Base-by-base conservation (phyloP, 257 asterid genomes). In the Salvia rosmarinus region DNA sequence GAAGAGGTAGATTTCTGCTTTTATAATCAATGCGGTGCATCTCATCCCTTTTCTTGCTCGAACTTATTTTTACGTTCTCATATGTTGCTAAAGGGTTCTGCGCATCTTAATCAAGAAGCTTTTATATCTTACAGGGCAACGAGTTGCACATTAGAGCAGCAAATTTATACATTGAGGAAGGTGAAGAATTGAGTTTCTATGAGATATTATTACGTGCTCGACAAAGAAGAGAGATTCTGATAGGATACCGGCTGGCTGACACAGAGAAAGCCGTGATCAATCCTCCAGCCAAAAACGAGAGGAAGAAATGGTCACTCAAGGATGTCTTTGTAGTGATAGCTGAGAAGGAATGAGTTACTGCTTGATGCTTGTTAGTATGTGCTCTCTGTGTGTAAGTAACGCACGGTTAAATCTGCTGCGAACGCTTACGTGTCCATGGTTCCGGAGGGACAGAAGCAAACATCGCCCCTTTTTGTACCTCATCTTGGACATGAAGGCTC, bases 61-160 rank as follows among this genome's bases (percentile, higher is more conserved):
- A 52, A 52, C 47, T 40, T 20, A 42, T 10, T 17, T 20, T 44
- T 71, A 14, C n/a, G 55, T 30, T 42, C 52, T 35, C n/a, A 20
- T 10, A 11, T 47, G 21, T 12, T 4, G 8, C 8, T n/a, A 5
- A 47, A n/a, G 14, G n/a, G n/a, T n/a, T n/a, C n/a, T n/a, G n/a
- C n/a, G n/a, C n/a, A n/a, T n/a, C n/a, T n/a, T n/a, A n/a, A 30
- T 30, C 13, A 28, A 64, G 14, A 72, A 46, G 49, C 37, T 52
- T 70, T 51, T 50, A 19, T 16, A 17, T 72, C 77, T 43, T 28
- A 30, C 82, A 91, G 97, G 97, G 97, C 17, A 89, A 91, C 74
- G 97, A 91, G 89, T 64, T 91, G 89, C 97, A 91, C 75, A 91
- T 91, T 80, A 85, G 92, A 81, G 89, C 81, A 69, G 95, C 97